phyloP scores from a whole-genome alignment of 1,139 yeast species.

The Hyphopichia wangnamkhiaoensis region DNA sequence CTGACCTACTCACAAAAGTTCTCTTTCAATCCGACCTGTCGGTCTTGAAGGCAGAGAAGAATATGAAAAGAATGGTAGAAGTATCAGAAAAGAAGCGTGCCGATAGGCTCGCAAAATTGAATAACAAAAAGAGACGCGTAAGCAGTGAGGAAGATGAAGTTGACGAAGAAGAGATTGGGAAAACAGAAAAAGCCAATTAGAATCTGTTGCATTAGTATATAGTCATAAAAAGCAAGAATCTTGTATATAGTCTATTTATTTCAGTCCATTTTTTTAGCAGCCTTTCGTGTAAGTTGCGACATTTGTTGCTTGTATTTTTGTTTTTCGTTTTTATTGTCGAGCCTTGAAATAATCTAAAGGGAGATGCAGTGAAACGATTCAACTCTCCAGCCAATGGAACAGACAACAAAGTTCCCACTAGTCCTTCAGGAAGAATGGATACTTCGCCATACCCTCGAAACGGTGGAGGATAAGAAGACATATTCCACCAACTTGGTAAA shows the following conservation, averaged over 20 bases:
- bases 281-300: too few species aligned
- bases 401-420: conserved; percentile 16
- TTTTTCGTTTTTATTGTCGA: too few species aligned
- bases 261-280: too few species aligned
- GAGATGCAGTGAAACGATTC: too few species aligned
- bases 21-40: conserved; percentile 21
- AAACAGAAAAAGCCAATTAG: too few species aligned
- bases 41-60: conserved; percentile 19
- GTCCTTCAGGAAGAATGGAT: conserved; percentile 28
- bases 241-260: background rate
- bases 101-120: conserved; percentile 10
- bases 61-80: conserved; percentile 18
- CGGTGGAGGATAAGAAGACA: conserved; percentile 7
- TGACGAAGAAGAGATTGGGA: conserved; percentile 1
- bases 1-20: conserved; percentile 14
- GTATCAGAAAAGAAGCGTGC: background rate
- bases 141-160: conserved; percentile 14
- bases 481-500: conserved; percentile 16
- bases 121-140: conserved; percentile 17
- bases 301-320: too few species aligned
- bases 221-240: too few species aligned
- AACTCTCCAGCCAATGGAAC: background rate
- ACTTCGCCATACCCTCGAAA: conserved; percentile 10
- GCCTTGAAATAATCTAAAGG: too few species aligned
- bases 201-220: too few species aligned